Evolutionary conservation across 2,329 filamentous ascomycete species (phyloP).

Genomic region (Cytospora chrysosperma): DNA sequence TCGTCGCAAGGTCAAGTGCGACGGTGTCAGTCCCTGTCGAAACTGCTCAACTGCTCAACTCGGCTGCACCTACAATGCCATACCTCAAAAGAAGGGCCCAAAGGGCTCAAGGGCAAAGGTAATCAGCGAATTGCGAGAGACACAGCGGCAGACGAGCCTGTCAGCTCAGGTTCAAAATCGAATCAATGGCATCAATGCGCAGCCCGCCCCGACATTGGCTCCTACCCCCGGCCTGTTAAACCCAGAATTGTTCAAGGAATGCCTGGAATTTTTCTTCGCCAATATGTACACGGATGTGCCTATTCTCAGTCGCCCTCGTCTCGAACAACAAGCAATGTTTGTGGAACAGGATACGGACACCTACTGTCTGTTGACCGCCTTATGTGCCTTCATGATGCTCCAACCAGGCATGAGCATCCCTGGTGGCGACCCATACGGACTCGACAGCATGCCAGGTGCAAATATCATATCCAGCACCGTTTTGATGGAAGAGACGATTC

Average conservation of each 20-base stretch:
- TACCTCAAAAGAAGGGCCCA: conserved; percentile 74
- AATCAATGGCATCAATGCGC: conserved; percentile 53
- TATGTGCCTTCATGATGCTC: conserved; percentile 67
- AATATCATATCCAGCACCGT: conserved; percentile 64
- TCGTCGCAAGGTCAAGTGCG: conserved; percentile 73
- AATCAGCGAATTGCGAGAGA: conserved; percentile 70
- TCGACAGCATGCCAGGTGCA: conserved; percentile 56
- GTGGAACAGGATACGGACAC: conserved; percentile 62
- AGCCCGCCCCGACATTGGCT: conserved; percentile 47
- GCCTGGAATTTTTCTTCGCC: conserved; percentile 66
- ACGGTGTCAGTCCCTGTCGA: conserved; percentile 67
- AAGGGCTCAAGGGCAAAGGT: conserved; percentile 74
- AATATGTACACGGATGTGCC: conserved; percentile 65
- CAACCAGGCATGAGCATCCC: conserved; percentile 67
- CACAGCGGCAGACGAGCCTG: conserved; percentile 64
- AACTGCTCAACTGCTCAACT: conserved; percentile 68
- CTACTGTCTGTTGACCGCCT: conserved; percentile 63
- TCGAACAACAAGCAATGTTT: conserved; percentile 59
- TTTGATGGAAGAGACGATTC: conserved; percentile 65
- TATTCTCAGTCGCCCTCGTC: conserved; percentile 56
- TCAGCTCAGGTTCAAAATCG: conserved; percentile 61
- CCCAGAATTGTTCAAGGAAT: conserved; percentile 62
- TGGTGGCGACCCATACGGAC: conserved; percentile 53
- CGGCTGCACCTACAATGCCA: conserved; percentile 71
- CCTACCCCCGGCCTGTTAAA: conserved; percentile 62